Evolutionary conservation across 495 filamentous ascomycete genomes (phyloP).

Genomic region (Xylaria cubensis): DNA sequence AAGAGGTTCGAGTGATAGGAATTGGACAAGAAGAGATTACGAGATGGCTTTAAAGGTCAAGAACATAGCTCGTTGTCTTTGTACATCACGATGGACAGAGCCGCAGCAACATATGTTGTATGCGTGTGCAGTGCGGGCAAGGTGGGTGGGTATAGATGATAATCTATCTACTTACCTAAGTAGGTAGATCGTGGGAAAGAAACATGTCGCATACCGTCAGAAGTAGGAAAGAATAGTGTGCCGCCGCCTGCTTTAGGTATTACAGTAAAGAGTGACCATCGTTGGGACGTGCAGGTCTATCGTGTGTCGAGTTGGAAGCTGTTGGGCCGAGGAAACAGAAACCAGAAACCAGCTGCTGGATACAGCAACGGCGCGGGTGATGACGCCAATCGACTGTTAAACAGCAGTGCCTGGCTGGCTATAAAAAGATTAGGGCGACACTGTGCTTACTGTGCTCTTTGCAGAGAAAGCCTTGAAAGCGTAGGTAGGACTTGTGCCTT

Average conservation of each 20-base stretch:
- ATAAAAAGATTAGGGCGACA: slow-evolving; percentile 9
- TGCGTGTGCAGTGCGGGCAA: background rate
- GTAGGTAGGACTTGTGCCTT: background rate
- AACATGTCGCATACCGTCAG: background rate
- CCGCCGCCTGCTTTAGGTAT: background rate
- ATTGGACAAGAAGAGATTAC: background rate
- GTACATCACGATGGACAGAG: background rate
- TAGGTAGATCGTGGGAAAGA: background rate
- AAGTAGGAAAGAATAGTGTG: background rate
- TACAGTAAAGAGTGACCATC: background rate
- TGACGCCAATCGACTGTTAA: slow-evolving; percentile 16
- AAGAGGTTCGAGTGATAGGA: background rate
- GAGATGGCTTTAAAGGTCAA: slow-evolving; percentile 4
- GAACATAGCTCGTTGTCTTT: background rate
- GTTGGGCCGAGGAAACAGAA: background rate
- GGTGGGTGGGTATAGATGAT: background rate
- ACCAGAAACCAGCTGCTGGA: background rate
- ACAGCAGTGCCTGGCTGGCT: background rate
- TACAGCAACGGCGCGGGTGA: slow-evolving; percentile 10
- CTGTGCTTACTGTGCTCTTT: background rate
- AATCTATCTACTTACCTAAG: background rate
- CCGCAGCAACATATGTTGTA: background rate
- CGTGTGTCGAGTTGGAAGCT: background rate
- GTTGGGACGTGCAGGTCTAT: background rate
- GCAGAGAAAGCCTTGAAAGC: background rate